A percentile compares a stretch with the other conserved stretches of the same genome.
phyloP scores from a whole-genome alignment of 352 stramenopile genomes.

The Globisporangium rhizosaccharum region DNA sequence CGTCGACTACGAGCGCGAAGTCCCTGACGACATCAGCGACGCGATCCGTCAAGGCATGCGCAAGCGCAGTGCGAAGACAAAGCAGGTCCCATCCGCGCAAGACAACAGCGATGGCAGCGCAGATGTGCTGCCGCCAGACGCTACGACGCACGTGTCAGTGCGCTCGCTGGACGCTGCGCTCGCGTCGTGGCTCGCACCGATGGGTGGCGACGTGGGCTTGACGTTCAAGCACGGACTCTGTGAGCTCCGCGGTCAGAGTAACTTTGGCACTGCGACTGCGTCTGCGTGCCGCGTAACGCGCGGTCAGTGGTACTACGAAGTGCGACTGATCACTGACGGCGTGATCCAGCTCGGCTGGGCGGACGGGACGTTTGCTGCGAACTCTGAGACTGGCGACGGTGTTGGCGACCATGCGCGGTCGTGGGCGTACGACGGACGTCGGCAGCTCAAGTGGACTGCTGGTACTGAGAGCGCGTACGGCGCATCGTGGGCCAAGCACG shows the following conservation, averaged over 20 bases:
- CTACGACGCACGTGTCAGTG: slow-evolving; percentile 25
- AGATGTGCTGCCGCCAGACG: slow-evolving; percentile 26
- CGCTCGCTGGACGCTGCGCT: slow-evolving; percentile 19
- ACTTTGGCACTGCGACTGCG: slow-evolving; percentile 75
- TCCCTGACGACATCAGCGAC: slow-evolving; percentile 59
- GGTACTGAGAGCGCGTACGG: slow-evolving; percentile 64
- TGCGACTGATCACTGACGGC: slow-evolving; percentile 82
- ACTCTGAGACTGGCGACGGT: slow-evolving; percentile 81
- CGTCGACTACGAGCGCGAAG: slow-evolving; percentile 65
- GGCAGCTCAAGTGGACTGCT: slow-evolving; percentile 82
- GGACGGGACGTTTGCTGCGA: slow-evolving; percentile 65
- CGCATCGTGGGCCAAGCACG: slow-evolving; percentile 60
- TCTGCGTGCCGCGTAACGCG: slow-evolving; percentile 31
- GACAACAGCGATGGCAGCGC: background rate
- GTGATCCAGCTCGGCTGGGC: slow-evolving; percentile 92
- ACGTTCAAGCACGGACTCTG: slow-evolving; percentile 68
- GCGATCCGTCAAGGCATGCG: slow-evolving; percentile 62
- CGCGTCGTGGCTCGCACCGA: slow-evolving; percentile 40
- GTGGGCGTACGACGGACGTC: slow-evolving; percentile 88
- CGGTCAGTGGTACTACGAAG: slow-evolving; percentile 90
- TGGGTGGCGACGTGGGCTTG: slow-evolving; percentile 33
- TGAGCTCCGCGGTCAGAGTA: slow-evolving; percentile 63
- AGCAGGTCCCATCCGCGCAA: background rate
- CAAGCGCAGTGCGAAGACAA: slow-evolving; percentile 32
- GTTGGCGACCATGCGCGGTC: slow-evolving; percentile 88